These are phyloP conservation scores for Monosporascus sp. DNA, from an alignment of 2,329 filamentous ascomycete species.

Conservation along the genomic window DNA sequence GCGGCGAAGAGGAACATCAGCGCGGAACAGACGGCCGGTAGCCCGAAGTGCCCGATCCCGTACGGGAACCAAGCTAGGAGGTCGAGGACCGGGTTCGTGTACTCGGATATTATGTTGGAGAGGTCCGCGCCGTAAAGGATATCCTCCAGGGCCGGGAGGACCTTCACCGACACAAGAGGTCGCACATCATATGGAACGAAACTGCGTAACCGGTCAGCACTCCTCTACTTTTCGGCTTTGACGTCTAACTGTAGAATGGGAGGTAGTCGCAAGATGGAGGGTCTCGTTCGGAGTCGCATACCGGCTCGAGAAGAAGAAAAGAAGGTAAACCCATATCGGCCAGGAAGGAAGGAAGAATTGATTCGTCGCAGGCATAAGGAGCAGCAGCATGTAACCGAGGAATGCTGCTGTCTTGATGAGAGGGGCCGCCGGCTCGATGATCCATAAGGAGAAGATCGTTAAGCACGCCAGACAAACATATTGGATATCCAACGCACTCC, in stretches of 20 bases:
- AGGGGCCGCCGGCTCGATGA: slow-evolving; percentile 76
- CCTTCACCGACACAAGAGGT: slow-evolving; percentile 91
- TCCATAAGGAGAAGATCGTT: slow-evolving; percentile 71
- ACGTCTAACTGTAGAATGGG: neutral
- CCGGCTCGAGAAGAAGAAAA: slow-evolving; percentile 92
- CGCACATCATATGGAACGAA: slow-evolving; percentile 87
- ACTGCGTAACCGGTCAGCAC: slow-evolving; percentile 39
- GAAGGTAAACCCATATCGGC: slow-evolving; percentile 77
- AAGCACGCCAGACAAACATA: slow-evolving; percentile 71
- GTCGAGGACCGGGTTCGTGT: slow-evolving; percentile 79
- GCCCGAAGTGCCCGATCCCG: slow-evolving; percentile 84
- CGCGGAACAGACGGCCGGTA: slow-evolving; percentile 71
- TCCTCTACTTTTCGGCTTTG: neutral
- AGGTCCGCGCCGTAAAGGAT: slow-evolving; percentile 94
- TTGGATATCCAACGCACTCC: slow-evolving; percentile 79
- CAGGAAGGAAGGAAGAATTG: slow-evolving; percentile 90
- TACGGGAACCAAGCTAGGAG: slow-evolving; percentile 92
- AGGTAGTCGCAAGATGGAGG: neutral
- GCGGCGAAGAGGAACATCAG: slow-evolving; percentile 86
- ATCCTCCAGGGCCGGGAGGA: slow-evolving; percentile 90
- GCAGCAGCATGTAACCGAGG: slow-evolving; percentile 60
- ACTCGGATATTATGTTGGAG: slow-evolving; percentile 89
- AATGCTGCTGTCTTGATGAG: slow-evolving; percentile 71
- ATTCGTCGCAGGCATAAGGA: slow-evolving; percentile 77
- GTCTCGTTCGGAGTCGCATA: slow-evolving; percentile 46